These are phyloP conservation scores for Exserohilum turcica DNA, from an alignment of 2,329 filamentous ascomycete genomes.

Conservation along the genomic window DNA sequence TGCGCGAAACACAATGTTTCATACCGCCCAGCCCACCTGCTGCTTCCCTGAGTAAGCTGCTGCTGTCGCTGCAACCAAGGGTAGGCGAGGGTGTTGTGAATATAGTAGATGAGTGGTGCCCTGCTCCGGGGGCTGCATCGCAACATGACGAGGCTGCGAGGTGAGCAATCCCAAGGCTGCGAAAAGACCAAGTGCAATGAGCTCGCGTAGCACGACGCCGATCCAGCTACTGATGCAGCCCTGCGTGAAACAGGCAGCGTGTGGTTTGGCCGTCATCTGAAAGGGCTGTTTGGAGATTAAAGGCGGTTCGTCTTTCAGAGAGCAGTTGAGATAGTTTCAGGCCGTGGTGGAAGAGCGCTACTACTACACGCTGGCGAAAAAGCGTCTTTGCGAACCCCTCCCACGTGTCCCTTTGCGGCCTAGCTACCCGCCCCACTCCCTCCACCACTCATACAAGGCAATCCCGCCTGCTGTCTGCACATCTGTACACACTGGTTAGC, in stretches of 20 bases:
- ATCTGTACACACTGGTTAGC: slow-evolving; percentile 29
- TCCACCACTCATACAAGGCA: slow-evolving; percentile 58
- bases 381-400: background rate
- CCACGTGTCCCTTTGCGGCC: background rate
- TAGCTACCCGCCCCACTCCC: slow-evolving; percentile 45
- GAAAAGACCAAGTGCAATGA: slow-evolving; percentile 7
- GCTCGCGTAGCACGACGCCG: slow-evolving; percentile 49
- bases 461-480: slow-evolving; percentile 60
- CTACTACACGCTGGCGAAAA: background rate
- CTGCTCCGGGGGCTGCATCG: background rate
- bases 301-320: slow-evolving; percentile 76
- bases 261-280: slow-evolving; percentile 46
- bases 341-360: slow-evolving; percentile 21
- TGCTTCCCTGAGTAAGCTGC: background rate
- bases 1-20: background rate
- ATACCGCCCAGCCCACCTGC: background rate
- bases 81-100: background rate
- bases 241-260: slow-evolving; percentile 53
- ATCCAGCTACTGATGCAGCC: slow-evolving; percentile 44
- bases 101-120: too few species aligned
- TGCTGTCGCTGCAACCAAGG: background rate
- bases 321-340: slow-evolving; percentile 54
- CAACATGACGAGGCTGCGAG: background rate
- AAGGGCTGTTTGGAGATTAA: slow-evolving; percentile 69
- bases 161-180: background rate